Evolutionary conservation across 371 early-diverging fungal genomes (phyloP).

Genomic region (Circinella umbellata): DNA sequence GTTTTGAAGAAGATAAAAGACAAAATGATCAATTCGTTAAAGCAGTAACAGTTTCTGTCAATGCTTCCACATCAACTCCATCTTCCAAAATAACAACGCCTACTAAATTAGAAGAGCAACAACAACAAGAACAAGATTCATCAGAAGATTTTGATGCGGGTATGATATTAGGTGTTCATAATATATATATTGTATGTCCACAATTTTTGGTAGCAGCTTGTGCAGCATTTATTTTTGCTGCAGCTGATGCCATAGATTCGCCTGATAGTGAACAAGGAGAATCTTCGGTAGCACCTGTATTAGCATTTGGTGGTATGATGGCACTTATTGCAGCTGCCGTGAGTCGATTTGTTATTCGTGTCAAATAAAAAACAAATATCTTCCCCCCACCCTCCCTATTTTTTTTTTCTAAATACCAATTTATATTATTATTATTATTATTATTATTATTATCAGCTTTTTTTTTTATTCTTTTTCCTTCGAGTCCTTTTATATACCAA

Average conservation of each 20-base stretch:
- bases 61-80: background rate
- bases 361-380: constrained; percentile 25
- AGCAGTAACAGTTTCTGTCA: background rate
- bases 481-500: no score
- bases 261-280: constrained; percentile 16
- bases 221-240: constrained; percentile 57
- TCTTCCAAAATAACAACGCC: background rate
- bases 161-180: constrained; percentile 81
- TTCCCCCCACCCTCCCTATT: no score
- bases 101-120: constrained; percentile 23
- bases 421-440: no score
- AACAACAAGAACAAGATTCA: background rate
- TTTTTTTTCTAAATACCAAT: no score
- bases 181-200: constrained; percentile 84
- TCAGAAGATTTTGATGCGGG: constrained; percentile 64
- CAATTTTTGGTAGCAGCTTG: constrained; percentile 71
- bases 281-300: constrained; percentile 56
- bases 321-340: constrained; percentile 62
- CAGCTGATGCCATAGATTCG: constrained; percentile 35
- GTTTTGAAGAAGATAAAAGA: constrained; percentile 47
- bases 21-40: background rate
- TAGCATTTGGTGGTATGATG: constrained; percentile 71
- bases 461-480: no score
- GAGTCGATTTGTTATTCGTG: constrained; percentile 50
- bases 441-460: no score